Evolutionary conservation across 2,329 filamentous ascomycete species (phyloP).

Genomic region (Raffaelea ambrosiae): DNA sequence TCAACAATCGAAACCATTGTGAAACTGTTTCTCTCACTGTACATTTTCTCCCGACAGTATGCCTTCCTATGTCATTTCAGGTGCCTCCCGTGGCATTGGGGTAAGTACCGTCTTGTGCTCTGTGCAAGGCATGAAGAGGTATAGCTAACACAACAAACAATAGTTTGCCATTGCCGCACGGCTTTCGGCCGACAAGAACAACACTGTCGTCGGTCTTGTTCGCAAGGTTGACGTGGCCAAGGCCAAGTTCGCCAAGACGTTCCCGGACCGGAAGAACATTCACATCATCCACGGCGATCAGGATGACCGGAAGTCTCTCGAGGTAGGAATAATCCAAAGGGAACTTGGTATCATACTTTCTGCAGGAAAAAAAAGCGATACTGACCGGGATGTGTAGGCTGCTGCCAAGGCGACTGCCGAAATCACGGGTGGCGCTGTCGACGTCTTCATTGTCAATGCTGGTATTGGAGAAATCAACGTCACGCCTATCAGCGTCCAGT

Average conservation of each 20-base stretch:
- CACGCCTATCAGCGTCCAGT: constrained; percentile 28
- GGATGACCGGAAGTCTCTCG: constrained; percentile 26
- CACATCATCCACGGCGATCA: constrained; percentile 38
- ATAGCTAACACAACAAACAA: not conserved
- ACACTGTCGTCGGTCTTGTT: constrained; percentile 37
- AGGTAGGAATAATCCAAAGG: too few relatives aligned
- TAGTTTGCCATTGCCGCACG: constrained; percentile 42
- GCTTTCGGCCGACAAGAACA: constrained; percentile 32
- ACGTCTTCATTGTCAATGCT: constrained; percentile 46
- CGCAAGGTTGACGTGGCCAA: constrained; percentile 36
- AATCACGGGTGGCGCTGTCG: constrained; percentile 32
- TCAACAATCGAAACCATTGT: too few relatives aligned
- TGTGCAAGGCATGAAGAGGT: not conserved
- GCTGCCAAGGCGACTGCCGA: constrained; percentile 17
- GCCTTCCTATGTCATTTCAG: constrained; percentile 16
- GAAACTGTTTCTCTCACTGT: too few relatives aligned
- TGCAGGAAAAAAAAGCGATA: not conserved
- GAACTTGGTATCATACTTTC: too few relatives aligned
- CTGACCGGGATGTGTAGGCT: constrained; percentile 9
- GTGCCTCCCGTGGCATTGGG: constrained; percentile 15
- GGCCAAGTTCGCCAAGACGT: constrained; percentile 31
- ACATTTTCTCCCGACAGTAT: too few relatives aligned
- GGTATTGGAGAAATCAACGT: constrained; percentile 22
- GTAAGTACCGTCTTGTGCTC: constrained; percentile 9
- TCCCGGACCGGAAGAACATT: constrained; percentile 30